Evolutionary conservation across 768 basidiomycete species (phyloP).

Genomic region (Tremella fuciformis): DNA sequence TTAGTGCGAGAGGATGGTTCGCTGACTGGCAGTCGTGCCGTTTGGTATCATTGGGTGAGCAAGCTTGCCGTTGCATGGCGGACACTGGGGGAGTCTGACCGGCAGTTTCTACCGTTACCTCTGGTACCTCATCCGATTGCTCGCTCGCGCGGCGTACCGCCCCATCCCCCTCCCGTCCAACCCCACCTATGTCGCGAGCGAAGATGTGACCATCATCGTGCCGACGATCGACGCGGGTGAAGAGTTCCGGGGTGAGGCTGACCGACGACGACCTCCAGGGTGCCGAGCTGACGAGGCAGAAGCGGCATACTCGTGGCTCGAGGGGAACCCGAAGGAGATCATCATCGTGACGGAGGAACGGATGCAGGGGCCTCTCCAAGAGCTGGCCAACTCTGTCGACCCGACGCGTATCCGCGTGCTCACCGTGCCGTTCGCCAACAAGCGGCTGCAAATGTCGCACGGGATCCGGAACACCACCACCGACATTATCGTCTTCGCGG

Average conservation of each 20-base stretch:
- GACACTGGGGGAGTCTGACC: not conserved
- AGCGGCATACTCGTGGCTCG: slow-evolving; percentile 87
- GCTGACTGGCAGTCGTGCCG: slow-evolving; percentile 58
- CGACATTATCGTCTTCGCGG: slow-evolving; percentile 90
- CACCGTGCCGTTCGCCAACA: slow-evolving; percentile 89
- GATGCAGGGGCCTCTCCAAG: slow-evolving; percentile 83
- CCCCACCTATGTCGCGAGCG: slow-evolving; percentile 81
- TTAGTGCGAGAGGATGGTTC: slow-evolving; percentile 2
- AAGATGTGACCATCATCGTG: slow-evolving; percentile 95
- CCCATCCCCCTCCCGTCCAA: slow-evolving; percentile 87
- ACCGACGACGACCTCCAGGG: too few species aligned
- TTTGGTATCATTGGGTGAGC: slow-evolving; percentile 53
- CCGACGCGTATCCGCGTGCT: slow-evolving; percentile 74
- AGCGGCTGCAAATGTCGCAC: slow-evolving; percentile 88
- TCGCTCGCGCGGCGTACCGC: slow-evolving; percentile 73
- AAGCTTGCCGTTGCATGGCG: not conserved
- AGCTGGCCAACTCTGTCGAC: slow-evolving; percentile 82
- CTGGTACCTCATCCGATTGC: slow-evolving; percentile 82
- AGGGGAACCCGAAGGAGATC: slow-evolving; percentile 82
- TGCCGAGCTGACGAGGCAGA: slow-evolving; percentile 55
- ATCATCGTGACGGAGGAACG: slow-evolving; percentile 77
- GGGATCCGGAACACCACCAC: slow-evolving; percentile 87
- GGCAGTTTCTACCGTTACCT: slow-evolving; percentile 85
- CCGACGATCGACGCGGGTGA: slow-evolving; percentile 95
- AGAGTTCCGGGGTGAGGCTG: slow-evolving; percentile 66